These are phyloP conservation scores for Tulasnella sp. DNA, from an alignment of 768 basidiomycete species.

Conservation along the genomic window DNA sequence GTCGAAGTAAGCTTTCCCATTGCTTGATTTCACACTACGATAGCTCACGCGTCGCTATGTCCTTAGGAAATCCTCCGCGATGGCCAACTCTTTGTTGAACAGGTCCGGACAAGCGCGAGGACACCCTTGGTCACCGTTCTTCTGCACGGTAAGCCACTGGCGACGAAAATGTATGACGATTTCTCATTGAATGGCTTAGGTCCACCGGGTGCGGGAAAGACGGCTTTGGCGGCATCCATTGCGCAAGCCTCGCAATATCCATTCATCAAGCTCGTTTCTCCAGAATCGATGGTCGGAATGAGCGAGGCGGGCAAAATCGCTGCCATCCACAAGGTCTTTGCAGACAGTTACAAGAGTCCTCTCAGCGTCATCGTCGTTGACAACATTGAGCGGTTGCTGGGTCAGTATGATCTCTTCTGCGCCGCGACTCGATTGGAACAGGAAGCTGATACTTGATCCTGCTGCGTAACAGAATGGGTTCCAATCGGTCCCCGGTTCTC, in stretches of 20 bases:
- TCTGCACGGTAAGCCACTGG: slow-evolving; percentile 53
- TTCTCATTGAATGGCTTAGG: slow-evolving; percentile 37
- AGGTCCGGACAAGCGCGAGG: slow-evolving; percentile 82
- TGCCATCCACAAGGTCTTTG: slow-evolving; percentile 87
- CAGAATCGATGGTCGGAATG: slow-evolving; percentile 95
- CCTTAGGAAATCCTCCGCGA: slow-evolving; percentile 77
- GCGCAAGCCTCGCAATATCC: slow-evolving; percentile 92
- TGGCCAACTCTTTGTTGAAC: slow-evolving; percentile 85
- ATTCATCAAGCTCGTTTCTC: slow-evolving; percentile 95
- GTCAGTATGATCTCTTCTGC: slow-evolving; percentile 43
- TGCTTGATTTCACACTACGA: neutral
- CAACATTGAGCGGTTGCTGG: slow-evolving; percentile 86
- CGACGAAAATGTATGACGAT: neutral
- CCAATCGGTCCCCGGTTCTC: slow-evolving; percentile 97
- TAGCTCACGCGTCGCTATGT: neutral
- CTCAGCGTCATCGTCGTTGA: slow-evolving; percentile 94
- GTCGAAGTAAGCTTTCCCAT: slow-evolving; percentile 56
- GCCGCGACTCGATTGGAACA: neutral
- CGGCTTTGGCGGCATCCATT: slow-evolving; percentile 89
- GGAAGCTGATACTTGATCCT: neutral
- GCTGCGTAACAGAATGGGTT: slow-evolving; percentile 69
- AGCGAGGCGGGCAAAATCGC: slow-evolving; percentile 89
- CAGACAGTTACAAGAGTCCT: slow-evolving; percentile 96
- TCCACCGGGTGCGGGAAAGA: slow-evolving; percentile 87
- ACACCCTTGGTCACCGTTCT: slow-evolving; percentile 90